phyloP scores from a whole-genome alignment of 805 yeast species.

The Saccharomycopsis javanensis region DNA sequence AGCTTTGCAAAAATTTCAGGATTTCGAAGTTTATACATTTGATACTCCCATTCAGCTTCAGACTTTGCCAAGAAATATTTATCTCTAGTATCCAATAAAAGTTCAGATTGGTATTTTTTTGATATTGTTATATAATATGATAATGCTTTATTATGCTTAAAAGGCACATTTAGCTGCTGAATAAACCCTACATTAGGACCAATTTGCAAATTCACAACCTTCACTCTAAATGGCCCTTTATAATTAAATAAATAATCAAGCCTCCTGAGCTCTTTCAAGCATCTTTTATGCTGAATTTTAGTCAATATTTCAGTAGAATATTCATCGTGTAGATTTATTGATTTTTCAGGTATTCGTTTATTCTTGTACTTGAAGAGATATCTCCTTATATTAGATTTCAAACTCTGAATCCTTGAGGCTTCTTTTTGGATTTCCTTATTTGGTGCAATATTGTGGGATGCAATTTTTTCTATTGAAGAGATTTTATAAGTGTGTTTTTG shows the following conservation, averaged over 20 bases:
- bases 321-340: not conserved
- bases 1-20: not conserved
- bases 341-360: not conserved
- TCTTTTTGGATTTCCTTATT: not conserved
- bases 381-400: not conserved
- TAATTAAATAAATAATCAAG: not conserved
- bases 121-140: not conserved
- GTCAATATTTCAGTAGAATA: not conserved
- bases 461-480: not conserved
- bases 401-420: conserved; percentile 6
- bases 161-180: not conserved
- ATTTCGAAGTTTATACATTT: not conserved
- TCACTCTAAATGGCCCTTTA: conserved; percentile 7
- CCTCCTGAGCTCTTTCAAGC: not conserved
- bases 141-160: not conserved
- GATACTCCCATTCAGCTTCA: conserved; percentile 12
- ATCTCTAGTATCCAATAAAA: not conserved
- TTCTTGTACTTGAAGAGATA: not conserved
- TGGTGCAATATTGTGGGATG: conserved; percentile 7
- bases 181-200: conserved; percentile 4
- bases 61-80: not conserved
- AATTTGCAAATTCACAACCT: not conserved
- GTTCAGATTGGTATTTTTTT: not conserved
- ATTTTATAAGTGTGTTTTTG: not conserved
- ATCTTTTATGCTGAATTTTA: not conserved